Percentiles rank a stretch among this genome's conserved stretches.
Evolutionary conservation across 2,329 filamentous ascomycete genomes (phyloP).

Genomic region (Cercospora brassicicola): DNA sequence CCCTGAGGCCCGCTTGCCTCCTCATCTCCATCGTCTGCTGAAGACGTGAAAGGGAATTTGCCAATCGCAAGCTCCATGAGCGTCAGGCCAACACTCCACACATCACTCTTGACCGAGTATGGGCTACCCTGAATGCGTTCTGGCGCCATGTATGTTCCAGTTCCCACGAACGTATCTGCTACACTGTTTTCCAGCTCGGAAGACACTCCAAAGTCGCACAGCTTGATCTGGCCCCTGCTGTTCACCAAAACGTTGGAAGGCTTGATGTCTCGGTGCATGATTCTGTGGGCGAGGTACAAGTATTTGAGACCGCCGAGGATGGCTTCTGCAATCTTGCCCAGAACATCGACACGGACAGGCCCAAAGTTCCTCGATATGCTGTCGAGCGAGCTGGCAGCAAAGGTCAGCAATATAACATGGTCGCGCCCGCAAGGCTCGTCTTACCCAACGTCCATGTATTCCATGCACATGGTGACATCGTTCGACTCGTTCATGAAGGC

Average conservation of each 20-base stretch:
- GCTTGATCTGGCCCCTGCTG: slow-evolving; percentile 89
- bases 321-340: slow-evolving; percentile 96
- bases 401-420: slow-evolving; percentile 1
- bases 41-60: slow-evolving; percentile 91
- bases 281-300: slow-evolving; percentile 90
- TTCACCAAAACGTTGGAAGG: slow-evolving; percentile 97
- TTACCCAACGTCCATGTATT: slow-evolving; percentile 99
- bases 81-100: slow-evolving; percentile 94
- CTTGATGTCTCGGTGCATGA: slow-evolving; percentile 99
- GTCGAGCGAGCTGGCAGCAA: slow-evolving; percentile 71
- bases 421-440: slow-evolving; percentile 40
- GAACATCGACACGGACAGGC: slow-evolving; percentile 89
- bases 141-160: slow-evolving; percentile 98
- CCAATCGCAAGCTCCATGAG: slow-evolving; percentile 98
- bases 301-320: slow-evolving; percentile 92
- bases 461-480: slow-evolving; percentile 99
- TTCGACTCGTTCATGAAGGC: slow-evolving; percentile 95
- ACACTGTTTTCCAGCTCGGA: slow-evolving; percentile 97
- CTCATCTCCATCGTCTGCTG: slow-evolving; percentile 72
- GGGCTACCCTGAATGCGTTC: slow-evolving; percentile 96
- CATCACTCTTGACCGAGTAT: slow-evolving; percentile 97
- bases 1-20: slow-evolving; percentile 76
- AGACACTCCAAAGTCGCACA: slow-evolving; percentile 98
- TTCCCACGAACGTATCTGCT: slow-evolving; percentile 96
- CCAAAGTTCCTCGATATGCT: slow-evolving; percentile 92